Percentiles rank a stretch among this genome's conserved stretches.
These are phyloP conservation scores for Rugonectria rugulosa DNA, from an alignment of 2,329 filamentous ascomycete genomes.

Conservation along the genomic window DNA sequence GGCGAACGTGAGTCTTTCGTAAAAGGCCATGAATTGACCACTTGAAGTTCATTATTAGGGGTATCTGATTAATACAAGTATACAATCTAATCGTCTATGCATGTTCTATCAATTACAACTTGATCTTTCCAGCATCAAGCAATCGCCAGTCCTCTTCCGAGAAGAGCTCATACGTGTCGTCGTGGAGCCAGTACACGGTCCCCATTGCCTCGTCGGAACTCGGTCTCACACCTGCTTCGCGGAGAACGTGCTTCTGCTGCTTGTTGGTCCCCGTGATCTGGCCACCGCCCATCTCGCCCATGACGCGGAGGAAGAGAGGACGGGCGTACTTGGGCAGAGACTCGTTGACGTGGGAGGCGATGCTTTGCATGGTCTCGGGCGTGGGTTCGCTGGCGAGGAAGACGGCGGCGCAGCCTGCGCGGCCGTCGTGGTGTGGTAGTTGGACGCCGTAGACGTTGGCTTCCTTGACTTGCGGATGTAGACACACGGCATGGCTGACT, in stretches of 20 bases:
- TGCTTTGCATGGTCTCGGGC: constrained; percentile 58
- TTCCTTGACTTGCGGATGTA: constrained; percentile 72
- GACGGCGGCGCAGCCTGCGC: constrained; percentile 82
- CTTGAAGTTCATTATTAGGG: not conserved
- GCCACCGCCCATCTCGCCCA: constrained; percentile 59
- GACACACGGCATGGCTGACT: constrained; percentile 77
- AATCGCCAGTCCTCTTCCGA: constrained; percentile 71
- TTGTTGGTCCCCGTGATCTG: constrained; percentile 86
- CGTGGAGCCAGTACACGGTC: constrained; percentile 70
- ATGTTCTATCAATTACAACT: constrained; percentile 58
- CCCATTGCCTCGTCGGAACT: constrained; percentile 54
- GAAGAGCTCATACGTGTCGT: constrained; percentile 74
- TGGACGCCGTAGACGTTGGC: constrained; percentile 87
- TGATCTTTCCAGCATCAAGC: constrained; percentile 73
- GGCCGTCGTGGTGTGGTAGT: constrained; percentile 81
- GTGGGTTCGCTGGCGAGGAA: constrained; percentile 58
- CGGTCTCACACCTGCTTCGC: constrained; percentile 78
- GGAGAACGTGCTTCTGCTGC: constrained; percentile 79
- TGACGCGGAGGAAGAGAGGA: constrained; percentile 78
- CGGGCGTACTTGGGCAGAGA: constrained; percentile 76
- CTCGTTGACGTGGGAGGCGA: constrained; percentile 65
- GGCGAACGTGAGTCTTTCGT: too few relatives aligned
- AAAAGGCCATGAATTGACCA: too few relatives aligned
- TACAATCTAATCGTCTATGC: not conserved
- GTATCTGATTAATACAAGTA: not conserved